phyloP scores from a whole-genome alignment of 2,329 filamentous ascomycete species.

The Fusarium buxicola region DNA sequence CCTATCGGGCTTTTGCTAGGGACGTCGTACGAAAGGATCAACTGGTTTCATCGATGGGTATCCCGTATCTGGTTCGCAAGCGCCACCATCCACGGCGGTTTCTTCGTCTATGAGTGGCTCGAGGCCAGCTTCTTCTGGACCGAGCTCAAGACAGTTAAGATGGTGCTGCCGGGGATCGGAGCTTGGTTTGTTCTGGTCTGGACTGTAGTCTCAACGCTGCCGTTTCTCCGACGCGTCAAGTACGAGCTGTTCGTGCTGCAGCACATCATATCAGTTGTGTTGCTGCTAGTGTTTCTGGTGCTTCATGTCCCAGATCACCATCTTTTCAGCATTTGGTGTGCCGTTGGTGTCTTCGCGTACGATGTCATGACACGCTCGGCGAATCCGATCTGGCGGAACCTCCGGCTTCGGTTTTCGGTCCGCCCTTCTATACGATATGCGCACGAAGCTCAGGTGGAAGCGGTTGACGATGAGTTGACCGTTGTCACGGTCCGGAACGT shows the following conservation, averaged over 20 bases:
- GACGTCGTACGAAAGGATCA: constrained; percentile 44
- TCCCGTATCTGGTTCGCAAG: constrained; percentile 41
- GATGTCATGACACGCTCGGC: constrained; percentile 44
- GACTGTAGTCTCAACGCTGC: constrained; percentile 40
- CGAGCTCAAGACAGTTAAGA: constrained; percentile 41
- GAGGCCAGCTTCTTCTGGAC: constrained; percentile 43
- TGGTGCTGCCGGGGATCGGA: constrained; percentile 44
- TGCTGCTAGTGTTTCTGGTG: constrained; percentile 38
- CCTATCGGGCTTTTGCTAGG: constrained; percentile 40
- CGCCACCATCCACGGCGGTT: constrained; percentile 43
- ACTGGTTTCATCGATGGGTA: constrained; percentile 44
- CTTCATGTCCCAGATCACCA: constrained; percentile 45
- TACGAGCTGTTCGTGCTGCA: constrained; percentile 48
- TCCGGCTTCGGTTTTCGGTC: constrained; percentile 32
- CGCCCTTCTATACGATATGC: constrained; percentile 31
- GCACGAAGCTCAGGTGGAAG: constrained; percentile 31
- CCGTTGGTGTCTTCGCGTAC: constrained; percentile 41
- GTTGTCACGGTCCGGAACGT: constrained; percentile 37
- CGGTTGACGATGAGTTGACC: constrained; percentile 39
- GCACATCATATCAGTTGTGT: constrained; percentile 40
- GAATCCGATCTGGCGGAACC: constrained; percentile 44
- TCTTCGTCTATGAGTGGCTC: constrained; percentile 43
- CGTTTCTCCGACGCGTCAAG: constrained; percentile 42
- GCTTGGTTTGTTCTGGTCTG: constrained; percentile 44
- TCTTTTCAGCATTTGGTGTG: constrained; percentile 46